phyloP scores from a whole-genome alignment of 352 stramenopile genomes.

The Globisporangium megalacanthum region DNA sequence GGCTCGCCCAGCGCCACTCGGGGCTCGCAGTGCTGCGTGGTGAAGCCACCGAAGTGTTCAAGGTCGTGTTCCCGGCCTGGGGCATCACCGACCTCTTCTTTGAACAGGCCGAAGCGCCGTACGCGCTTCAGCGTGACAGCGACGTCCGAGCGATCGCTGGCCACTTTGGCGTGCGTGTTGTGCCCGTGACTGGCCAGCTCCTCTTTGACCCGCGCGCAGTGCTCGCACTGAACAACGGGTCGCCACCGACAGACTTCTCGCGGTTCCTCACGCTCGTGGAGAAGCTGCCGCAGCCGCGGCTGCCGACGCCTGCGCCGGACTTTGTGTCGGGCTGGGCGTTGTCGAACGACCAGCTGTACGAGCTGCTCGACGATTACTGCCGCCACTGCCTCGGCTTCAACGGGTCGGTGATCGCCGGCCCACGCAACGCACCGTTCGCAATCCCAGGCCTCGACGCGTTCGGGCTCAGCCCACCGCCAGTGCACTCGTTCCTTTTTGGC shows the following conservation, averaged over 20 bases:
- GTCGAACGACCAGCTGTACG: constrained; percentile 24
- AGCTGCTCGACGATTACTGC: constrained; percentile 24
- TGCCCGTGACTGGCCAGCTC: constrained; percentile 33
- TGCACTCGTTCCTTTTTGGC: constrained; percentile 47
- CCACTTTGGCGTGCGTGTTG: constrained; percentile 29
- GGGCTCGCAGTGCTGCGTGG: constrained; percentile 51
- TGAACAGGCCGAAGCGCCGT: constrained; percentile 50
- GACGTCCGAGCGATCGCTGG: constrained; percentile 31
- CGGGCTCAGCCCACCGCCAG: constrained; percentile 20
- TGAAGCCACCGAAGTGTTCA: constrained; percentile 51
- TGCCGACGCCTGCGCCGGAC: constrained; percentile 30
- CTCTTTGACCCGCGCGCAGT: constrained; percentile 58
- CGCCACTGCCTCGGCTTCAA: constrained; percentile 9
- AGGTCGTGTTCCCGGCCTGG: constrained; percentile 45
- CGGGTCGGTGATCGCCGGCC: constrained; percentile 22
- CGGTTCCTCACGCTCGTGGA: constrained; percentile 47
- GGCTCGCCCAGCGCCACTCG: constrained; percentile 26
- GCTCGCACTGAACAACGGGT: constrained; percentile 39
- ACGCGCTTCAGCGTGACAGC: constrained; percentile 38
- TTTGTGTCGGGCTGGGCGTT: constrained; percentile 20
- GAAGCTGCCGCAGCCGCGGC: constrained; percentile 42
- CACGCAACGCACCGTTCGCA: constrained; percentile 23
- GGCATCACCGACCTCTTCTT: constrained; percentile 67
- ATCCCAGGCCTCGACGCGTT: constrained; percentile 38
- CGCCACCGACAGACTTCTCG: constrained; percentile 42